Evolutionary conservation across 1,139 yeast species (phyloP).

Genomic region (Suhomyces yuchorum): DNA sequence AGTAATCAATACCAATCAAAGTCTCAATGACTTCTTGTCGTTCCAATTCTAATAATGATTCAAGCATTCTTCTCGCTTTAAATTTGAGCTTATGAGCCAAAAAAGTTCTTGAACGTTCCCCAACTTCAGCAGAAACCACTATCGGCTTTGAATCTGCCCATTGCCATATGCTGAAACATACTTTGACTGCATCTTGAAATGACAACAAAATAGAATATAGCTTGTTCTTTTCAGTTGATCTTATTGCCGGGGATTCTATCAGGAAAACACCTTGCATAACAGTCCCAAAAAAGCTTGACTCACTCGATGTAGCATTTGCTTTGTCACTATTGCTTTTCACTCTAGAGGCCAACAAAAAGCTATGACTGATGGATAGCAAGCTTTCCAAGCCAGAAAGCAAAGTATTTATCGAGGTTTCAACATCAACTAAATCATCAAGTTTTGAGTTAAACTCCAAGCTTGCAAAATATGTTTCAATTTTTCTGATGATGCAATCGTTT

Average conservation of each 20-base stretch:
- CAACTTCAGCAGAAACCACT: conserved; percentile 14
- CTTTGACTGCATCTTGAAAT: conserved; percentile 59
- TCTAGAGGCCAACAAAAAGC: conserved; percentile 47
- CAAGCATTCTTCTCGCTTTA: conserved; percentile 68
- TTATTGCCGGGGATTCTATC: conserved; percentile 66
- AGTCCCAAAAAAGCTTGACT: conserved; percentile 66
- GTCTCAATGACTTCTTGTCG: conserved; percentile 74
- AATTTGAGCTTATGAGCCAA: conserved; percentile 71
- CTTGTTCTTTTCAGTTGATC: conserved; percentile 56
- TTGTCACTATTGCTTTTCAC: conserved; percentile 23
- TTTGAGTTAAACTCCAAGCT: conserved; percentile 17
- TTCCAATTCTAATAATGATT: conserved; percentile 67
- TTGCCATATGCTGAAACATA: conserved; percentile 67
- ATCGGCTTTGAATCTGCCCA: conserved; percentile 63
- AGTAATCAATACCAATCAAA: conserved; percentile 44
- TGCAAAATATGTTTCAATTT: conserved; percentile 41
- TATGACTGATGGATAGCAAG: conserved; percentile 61
- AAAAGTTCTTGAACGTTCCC: conserved; percentile 54
- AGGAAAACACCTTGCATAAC: conserved; percentile 88
- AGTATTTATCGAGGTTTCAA: conserved; percentile 52
- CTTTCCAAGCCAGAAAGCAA: conserved; percentile 69
- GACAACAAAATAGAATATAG: conserved; percentile 60
- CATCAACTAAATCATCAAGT: conserved; percentile 30
- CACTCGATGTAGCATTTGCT: conserved; percentile 21
- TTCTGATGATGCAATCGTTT: conserved; percentile 52